Evolutionary conservation across 2,329 filamentous ascomycete genomes (phyloP).

Genomic region (Blumeriella jaapii): DNA sequence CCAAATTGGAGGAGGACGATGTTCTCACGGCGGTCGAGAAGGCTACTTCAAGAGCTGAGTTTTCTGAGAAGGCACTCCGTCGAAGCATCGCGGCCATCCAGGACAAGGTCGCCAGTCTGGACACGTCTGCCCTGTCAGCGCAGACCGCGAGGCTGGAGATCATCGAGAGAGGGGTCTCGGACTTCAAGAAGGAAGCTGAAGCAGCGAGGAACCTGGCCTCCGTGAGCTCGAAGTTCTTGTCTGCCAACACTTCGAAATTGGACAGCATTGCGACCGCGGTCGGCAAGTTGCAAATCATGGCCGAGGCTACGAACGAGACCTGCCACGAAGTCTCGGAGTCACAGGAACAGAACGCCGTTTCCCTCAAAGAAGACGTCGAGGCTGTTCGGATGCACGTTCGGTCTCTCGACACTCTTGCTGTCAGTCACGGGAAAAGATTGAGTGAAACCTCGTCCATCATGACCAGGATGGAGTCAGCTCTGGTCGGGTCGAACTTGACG

Average conservation of each 20-base stretch:
- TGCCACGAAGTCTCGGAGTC: slow-evolving; percentile 11
- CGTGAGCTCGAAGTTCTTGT: slow-evolving; percentile 16
- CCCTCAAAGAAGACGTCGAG: slow-evolving; percentile 11
- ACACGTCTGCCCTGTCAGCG: slow-evolving; percentile 12
- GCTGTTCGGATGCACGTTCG: slow-evolving; percentile 8
- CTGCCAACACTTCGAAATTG: slow-evolving; percentile 12
- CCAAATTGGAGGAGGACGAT: slow-evolving; percentile 13
- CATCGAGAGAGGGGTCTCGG: slow-evolving; percentile 13
- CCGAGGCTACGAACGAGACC: slow-evolving; percentile 11
- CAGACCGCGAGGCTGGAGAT: slow-evolving; percentile 11
- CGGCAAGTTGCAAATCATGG: slow-evolving; percentile 10
- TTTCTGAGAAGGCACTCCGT: slow-evolving; percentile 10
- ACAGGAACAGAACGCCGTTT: slow-evolving; percentile 7
- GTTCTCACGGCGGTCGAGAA: slow-evolving; percentile 11
- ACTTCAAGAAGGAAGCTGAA: slow-evolving; percentile 15
- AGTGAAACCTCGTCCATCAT: slow-evolving; percentile 1
- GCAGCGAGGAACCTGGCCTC: slow-evolving; percentile 14
- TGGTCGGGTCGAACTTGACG: background rate
- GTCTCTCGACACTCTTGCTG: slow-evolving; percentile 7
- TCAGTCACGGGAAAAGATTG: slow-evolving; percentile 4
- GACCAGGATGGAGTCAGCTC: slow-evolving; percentile 2
- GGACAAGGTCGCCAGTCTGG: slow-evolving; percentile 13
- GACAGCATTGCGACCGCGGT: slow-evolving; percentile 12
- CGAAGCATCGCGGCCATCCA: slow-evolving; percentile 12
- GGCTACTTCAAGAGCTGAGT: slow-evolving; percentile 12